Conservation (phyloP, 2,329 filamentous ascomycete species). For the Aspergillus brunneoviolaceus region DNA sequence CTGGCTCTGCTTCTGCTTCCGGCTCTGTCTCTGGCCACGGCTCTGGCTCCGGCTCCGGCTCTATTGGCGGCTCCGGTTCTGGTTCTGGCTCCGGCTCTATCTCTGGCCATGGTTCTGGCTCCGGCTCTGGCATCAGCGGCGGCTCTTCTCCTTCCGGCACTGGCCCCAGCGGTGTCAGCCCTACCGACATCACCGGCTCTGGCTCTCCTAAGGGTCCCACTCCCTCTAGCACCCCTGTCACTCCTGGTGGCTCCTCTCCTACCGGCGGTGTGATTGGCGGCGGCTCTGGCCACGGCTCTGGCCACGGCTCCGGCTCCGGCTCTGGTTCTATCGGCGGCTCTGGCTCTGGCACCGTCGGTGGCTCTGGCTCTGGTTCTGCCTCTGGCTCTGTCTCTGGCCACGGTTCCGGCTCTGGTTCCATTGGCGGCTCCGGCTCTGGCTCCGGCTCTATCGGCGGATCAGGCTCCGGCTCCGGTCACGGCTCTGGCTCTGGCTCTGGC, state of each 20-base stretch:
- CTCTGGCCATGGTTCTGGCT: neutral
- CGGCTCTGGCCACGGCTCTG: slow-evolving; percentile 2
- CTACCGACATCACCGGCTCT: slow-evolving; percentile 6
- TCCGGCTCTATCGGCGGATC: neutral
- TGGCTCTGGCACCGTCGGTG: neutral
- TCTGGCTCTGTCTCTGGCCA: neutral
- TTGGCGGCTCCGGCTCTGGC: slow-evolving; percentile 15
- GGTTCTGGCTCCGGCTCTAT: neutral
- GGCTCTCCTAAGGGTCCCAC: slow-evolving; percentile 10
- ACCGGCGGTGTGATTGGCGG: neutral
- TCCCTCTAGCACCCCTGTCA: slow-evolving; percentile 21
- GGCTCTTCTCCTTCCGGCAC: slow-evolving; percentile 3
- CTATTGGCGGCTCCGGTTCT: neutral
- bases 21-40: neutral
- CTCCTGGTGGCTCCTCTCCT: neutral
- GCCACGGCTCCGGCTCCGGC: slow-evolving; percentile 1
- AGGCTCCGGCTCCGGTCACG: no score
- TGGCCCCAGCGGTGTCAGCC: slow-evolving; percentile 9
- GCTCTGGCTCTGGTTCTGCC: neutral
- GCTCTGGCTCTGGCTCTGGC: neutral
- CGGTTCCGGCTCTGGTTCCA: slow-evolving; percentile 5
- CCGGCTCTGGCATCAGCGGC: neutral
- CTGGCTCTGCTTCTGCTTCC: slow-evolving; percentile 6
- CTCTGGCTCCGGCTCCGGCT: neutral
- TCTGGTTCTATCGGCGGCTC: neutral